Percentiles rank a stretch among this genome's conserved stretches.
Evolutionary conservation across 2,329 filamentous ascomycete genomes (phyloP).

Genomic region (Fusarium pseudocircinatum): DNA sequence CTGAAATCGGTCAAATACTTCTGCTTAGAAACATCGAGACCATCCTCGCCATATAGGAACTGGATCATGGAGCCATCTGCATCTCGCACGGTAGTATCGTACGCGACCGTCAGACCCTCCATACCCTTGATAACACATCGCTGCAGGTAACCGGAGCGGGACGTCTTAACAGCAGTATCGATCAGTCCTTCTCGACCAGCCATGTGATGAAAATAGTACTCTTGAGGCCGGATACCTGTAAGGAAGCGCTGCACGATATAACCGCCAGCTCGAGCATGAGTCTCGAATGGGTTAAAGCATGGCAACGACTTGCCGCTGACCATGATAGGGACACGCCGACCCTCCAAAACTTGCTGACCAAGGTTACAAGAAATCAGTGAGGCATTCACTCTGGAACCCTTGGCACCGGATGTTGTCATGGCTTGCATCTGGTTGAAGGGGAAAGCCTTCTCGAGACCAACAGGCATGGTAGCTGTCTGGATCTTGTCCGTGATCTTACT

Average conservation of each 20-base stretch:
- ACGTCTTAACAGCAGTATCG: conserved; percentile 98
- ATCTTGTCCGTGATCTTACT: conserved; percentile 79
- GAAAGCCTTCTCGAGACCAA: conserved; percentile 88
- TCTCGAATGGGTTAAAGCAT: conserved; percentile 93
- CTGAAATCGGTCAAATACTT: conserved; percentile 91
- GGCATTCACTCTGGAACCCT: conserved; percentile 91
- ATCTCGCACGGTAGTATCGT: conserved; percentile 93
- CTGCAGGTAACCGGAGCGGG: conserved; percentile 94
- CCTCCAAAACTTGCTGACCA: conserved; percentile 95
- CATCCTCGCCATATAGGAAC: conserved; percentile 97
- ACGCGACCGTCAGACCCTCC: conserved; percentile 91
- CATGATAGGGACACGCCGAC: conserved; percentile 94
- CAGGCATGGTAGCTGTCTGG: conserved; percentile 81
- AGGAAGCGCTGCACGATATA: conserved; percentile 97
- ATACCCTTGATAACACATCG: conserved; percentile 98
- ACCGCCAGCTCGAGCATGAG: conserved; percentile 86
- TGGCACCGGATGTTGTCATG: conserved; percentile 97
- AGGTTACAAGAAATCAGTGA: conserved; percentile 98
- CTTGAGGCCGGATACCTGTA: conserved; percentile 95
- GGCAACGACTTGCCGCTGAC: conserved; percentile 96
- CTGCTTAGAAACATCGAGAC: conserved; percentile 92
- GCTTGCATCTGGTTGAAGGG: conserved; percentile 98
- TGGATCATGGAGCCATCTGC: conserved; percentile 93
- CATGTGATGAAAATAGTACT: conserved; percentile 99
- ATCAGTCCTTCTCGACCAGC: conserved; percentile 97